Evolutionary conservation across 1,139 yeast genomes (phyloP).

Genomic region (Spathaspora sp.): DNA sequence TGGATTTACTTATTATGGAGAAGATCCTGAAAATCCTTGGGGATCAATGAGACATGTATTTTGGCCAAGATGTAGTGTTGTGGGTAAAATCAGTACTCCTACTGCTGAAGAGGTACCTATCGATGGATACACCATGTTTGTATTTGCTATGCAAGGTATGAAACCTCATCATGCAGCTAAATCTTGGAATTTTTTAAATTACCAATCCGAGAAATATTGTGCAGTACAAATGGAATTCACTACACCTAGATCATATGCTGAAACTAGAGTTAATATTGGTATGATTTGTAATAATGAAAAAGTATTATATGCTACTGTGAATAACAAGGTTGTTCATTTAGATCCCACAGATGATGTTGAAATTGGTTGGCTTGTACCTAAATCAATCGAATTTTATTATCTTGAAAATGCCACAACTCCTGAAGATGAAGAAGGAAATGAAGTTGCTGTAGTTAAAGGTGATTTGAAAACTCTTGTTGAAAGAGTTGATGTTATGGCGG

Average conservation of each 20-base stretch:
- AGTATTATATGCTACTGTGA: constrained; percentile 62
- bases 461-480: constrained; percentile 63
- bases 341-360: constrained; percentile 58
- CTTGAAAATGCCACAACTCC: constrained; percentile 35
- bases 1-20: constrained; percentile 84
- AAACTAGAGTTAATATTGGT: constrained; percentile 78
- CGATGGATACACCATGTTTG: constrained; percentile 72
- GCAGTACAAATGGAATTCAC: constrained; percentile 94
- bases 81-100: constrained; percentile 55
- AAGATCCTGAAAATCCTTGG: constrained; percentile 83
- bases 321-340: constrained; percentile 65
- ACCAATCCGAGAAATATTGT: constrained; percentile 72
- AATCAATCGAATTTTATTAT: constrained; percentile 56
- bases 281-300: constrained; percentile 65
- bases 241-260: constrained; percentile 87
- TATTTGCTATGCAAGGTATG: constrained; percentile 99
- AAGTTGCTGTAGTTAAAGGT: constrained; percentile 50
- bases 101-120: neutral
- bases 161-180: constrained; percentile 99
- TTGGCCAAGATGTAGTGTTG: constrained; percentile 85
- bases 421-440: constrained; percentile 28
- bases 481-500: constrained; percentile 97
- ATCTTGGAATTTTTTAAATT: constrained; percentile 90
- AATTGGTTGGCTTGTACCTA: constrained; percentile 93
- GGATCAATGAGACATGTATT: constrained; percentile 94